A percentile compares a stretch with the other conserved stretches of the same genome.
Conservation (phyloP, 2,329 filamentous ascomycete species). For the Domatiomyces globalis region DNA sequence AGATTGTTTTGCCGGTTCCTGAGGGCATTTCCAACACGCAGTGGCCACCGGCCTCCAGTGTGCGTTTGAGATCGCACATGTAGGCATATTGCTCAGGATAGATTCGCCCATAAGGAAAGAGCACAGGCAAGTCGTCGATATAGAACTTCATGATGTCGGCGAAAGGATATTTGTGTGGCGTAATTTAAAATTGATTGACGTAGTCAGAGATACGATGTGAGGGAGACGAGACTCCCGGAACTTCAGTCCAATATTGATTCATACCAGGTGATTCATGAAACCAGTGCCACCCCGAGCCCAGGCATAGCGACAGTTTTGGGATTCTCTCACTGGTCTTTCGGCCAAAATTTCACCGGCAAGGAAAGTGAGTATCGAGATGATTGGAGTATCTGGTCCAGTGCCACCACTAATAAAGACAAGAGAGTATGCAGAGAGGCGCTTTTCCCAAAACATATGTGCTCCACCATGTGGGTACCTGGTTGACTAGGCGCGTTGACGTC, state of each 20-base stretch:
- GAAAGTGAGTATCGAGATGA: too few relatives aligned
- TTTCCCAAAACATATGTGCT: neutral
- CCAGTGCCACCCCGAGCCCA: neutral
- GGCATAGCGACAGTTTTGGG: neutral
- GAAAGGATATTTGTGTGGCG: neutral
- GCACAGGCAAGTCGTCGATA: conserved; percentile 57
- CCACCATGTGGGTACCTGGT: neutral
- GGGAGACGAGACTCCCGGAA: too few relatives aligned
- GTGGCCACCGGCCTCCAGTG: conserved; percentile 85
- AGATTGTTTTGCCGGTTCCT: conserved; percentile 94
- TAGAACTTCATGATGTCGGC: conserved; percentile 56
- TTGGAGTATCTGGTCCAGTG: too few relatives aligned
- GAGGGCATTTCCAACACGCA: conserved; percentile 98
- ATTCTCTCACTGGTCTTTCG: too few relatives aligned
- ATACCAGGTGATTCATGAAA: neutral
- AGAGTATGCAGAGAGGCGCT: too few relatives aligned
- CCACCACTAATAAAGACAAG: too few relatives aligned
- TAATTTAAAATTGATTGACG: neutral
- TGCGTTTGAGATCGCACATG: conserved; percentile 76
- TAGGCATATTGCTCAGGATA: conserved; percentile 64
- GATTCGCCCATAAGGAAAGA: conserved; percentile 62
- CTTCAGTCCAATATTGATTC: too few relatives aligned
- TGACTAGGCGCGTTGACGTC: neutral
- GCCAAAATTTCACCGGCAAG: too few relatives aligned
- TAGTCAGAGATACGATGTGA: neutral